These are phyloP conservation scores for Globisporangium carolinianum DNA, from an alignment of 352 stramenopile genomes.

Conservation along the genomic window DNA sequence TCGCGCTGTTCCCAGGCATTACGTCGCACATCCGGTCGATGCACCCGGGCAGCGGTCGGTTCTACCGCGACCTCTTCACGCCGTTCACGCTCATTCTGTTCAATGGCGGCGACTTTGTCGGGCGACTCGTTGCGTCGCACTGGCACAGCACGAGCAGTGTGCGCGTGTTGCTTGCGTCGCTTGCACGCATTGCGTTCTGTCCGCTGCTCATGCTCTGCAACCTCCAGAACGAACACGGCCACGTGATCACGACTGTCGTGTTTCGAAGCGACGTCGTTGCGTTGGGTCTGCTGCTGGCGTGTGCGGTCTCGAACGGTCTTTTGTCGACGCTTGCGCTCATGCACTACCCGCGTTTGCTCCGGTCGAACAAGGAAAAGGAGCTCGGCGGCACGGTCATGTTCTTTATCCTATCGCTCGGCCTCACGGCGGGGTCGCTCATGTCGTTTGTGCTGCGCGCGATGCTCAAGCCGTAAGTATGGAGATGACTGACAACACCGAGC, in stretches of 20 bases:
- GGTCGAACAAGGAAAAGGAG: conserved; percentile 57
- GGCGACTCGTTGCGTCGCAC: conserved; percentile 37
- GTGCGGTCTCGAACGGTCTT: conserved; percentile 66
- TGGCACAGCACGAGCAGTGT: conserved; percentile 26
- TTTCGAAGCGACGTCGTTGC: conserved; percentile 67
- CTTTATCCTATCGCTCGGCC: conserved; percentile 67
- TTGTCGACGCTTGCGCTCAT: conserved; percentile 71
- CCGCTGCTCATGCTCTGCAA: conserved; percentile 76
- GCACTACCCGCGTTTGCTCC: conserved; percentile 58
- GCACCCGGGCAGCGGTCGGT: conserved; percentile 29
- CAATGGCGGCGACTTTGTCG: conserved; percentile 67
- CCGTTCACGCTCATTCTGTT: conserved; percentile 75
- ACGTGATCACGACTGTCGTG: conserved; percentile 62
- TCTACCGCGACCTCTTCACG: conserved; percentile 66
- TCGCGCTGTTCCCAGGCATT: conserved; percentile 69
- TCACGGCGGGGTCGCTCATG: conserved; percentile 66
- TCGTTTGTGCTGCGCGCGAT: conserved; percentile 72
- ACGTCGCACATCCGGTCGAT: conserved; percentile 64
- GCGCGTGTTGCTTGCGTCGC: conserved; percentile 27
- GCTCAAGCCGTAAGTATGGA: conserved; percentile 46
- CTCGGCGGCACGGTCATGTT: conserved; percentile 76
- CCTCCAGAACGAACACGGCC: conserved; percentile 55
- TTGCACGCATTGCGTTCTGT: conserved; percentile 46
- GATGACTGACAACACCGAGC: no score
- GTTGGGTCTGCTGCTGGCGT: conserved; percentile 45